phyloP scores from a whole-genome alignment of 208 protist species.

The Leishmania martiniquensis region DNA sequence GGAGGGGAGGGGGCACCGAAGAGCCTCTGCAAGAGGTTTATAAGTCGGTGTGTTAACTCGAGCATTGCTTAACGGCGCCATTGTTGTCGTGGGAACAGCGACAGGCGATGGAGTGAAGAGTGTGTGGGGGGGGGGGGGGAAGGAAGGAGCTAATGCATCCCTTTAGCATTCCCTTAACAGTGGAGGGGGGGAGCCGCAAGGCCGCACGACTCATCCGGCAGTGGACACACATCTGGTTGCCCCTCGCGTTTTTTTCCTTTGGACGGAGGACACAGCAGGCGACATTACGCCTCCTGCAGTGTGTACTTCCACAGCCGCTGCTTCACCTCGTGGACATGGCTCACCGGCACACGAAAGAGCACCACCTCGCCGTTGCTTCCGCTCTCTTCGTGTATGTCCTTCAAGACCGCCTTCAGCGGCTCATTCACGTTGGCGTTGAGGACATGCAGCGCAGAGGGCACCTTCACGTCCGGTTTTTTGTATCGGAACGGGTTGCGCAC shows the following conservation, averaged over 20 bases:
- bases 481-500: slow-evolving; percentile 79
- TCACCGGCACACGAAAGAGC: slow-evolving; percentile 51
- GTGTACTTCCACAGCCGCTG: slow-evolving; percentile 85
- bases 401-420: slow-evolving; percentile 16
- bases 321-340: slow-evolving; percentile 61
- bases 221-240: background rate
- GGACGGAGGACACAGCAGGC: too few relatives aligned
- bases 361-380: slow-evolving; percentile 57
- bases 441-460: slow-evolving; percentile 68
- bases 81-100: background rate
- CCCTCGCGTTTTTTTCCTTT: background rate
- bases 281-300: slow-evolving; percentile 54
- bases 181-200: background rate
- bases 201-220: background rate
- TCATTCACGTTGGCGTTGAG: slow-evolving; percentile 52
- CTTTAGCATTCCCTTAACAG: background rate
- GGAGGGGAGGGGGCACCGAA: background rate
- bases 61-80: background rate
- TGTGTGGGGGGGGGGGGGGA: background rate
- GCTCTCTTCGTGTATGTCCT: slow-evolving; percentile 34
- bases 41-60: background rate
- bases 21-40: background rate
- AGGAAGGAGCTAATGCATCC: background rate
- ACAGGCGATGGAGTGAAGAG: too few relatives aligned
- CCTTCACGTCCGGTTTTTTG: slow-evolving; percentile 45